phyloP scores from a whole-genome alignment of 2,329 filamentous ascomycete genomes.

The Ceratocystis cubensis region DNA sequence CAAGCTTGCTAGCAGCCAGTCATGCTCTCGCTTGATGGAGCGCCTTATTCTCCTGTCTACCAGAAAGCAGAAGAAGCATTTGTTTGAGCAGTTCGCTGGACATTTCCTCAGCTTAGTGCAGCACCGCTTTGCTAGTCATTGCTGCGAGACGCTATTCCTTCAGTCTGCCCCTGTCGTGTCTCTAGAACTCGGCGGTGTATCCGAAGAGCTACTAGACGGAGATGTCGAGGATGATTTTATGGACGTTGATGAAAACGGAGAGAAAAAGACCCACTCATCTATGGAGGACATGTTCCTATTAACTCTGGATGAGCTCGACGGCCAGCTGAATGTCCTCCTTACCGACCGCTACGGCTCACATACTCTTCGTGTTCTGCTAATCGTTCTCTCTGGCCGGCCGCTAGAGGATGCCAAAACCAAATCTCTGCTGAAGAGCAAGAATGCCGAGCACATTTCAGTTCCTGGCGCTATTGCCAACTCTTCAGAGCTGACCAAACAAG shows the following conservation, averaged over 20 bases:
- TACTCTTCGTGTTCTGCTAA: constrained; percentile 68
- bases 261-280: constrained; percentile 37
- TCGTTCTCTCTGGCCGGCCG: constrained; percentile 74
- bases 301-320: constrained; percentile 78
- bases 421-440: constrained; percentile 76
- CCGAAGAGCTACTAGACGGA: constrained; percentile 34
- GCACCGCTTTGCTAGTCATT: constrained; percentile 94
- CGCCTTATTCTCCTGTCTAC: constrained; percentile 73
- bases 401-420: constrained; percentile 57
- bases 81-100: constrained; percentile 74
- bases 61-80: constrained; percentile 64
- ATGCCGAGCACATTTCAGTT: constrained; percentile 70
- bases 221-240: constrained; percentile 27
- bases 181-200: constrained; percentile 49
- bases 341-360: constrained; percentile 87
- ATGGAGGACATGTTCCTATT: constrained; percentile 80
- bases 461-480: constrained; percentile 39
- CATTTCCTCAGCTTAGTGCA: constrained; percentile 85
- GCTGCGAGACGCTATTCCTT: constrained; percentile 85
- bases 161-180: constrained; percentile 68
- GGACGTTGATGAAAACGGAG: constrained; percentile 12
- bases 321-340: constrained; percentile 67
- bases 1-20: constrained; percentile 91
- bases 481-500: constrained; percentile 33
- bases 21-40: constrained; percentile 87